Conservation (phyloP, 148 eudicot genomes). For the Vaccinium macrocarpon region DNA sequence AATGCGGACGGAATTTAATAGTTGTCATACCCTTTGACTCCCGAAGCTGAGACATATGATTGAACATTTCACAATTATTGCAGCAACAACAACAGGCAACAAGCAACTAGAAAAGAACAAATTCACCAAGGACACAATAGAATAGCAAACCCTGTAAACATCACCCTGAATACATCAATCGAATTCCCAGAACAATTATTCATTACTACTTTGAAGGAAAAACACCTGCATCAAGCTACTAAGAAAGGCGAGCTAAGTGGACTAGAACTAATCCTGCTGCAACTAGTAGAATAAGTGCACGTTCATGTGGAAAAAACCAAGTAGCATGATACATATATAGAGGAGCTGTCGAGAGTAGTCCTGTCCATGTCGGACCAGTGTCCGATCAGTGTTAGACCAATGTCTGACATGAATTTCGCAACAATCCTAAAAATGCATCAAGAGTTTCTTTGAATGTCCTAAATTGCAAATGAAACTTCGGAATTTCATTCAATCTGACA, state of each 20-base stretch:
- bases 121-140: neutral
- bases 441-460: neutral
- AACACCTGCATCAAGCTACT: neutral
- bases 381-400: neutral
- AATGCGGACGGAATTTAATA: conserved; percentile 93
- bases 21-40: conserved; percentile 98
- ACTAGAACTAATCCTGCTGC: neutral
- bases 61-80: conserved; percentile 12
- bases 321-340: neutral
- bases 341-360: neutral
- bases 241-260: neutral
- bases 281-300: neutral
- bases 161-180: neutral
- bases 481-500: neutral
- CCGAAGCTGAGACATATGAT: conserved; percentile 72
- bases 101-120: neutral
- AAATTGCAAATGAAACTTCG: neutral
- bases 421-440: neutral
- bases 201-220: neutral
- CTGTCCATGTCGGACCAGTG: neutral
- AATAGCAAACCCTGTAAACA: conserved; percentile 3
- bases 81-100: neutral
- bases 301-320: neutral
- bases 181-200: neutral
- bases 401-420: neutral